Percentiles rank a stretch among this genome's conserved stretches.
phyloP scores from a whole-genome alignment of 2,329 filamentous ascomycete species.

The Stagonosporopsis cucurbitacearum region DNA sequence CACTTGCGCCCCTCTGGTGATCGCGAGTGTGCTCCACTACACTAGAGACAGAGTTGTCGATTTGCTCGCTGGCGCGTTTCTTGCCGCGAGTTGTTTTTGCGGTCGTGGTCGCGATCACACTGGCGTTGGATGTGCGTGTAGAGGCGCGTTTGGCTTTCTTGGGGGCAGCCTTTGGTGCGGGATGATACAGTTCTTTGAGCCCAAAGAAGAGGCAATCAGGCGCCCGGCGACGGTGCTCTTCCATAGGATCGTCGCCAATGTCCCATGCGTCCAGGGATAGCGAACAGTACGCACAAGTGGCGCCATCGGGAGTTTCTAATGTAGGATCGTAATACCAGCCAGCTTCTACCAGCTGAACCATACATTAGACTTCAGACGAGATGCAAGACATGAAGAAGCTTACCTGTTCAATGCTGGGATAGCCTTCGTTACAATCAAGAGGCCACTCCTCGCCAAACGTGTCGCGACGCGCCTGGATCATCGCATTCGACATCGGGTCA shows the following conservation, averaged over 20 bases:
- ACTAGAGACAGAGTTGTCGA: constrained; percentile 15
- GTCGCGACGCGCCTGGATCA: constrained; percentile 77
- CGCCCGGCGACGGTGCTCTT: constrained; percentile 83
- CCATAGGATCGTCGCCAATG: constrained; percentile 85
- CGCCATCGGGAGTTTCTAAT: constrained; percentile 83
- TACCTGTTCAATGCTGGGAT: constrained; percentile 70
- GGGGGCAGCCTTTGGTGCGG: constrained; percentile 26
- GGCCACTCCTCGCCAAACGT: constrained; percentile 91
- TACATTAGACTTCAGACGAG: constrained; percentile 75
- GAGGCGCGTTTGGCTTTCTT: constrained; percentile 38
- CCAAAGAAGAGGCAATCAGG: constrained; percentile 83
- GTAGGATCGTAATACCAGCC: constrained; percentile 95
- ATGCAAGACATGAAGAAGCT: constrained; percentile 40
- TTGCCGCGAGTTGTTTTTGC: constrained; percentile 25
- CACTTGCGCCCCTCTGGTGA: constrained; percentile 27
- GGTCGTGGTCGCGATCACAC: constrained; percentile 19
- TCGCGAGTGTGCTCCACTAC: constrained; percentile 5
- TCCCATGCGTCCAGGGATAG: constrained; percentile 95
- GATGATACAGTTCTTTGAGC: constrained; percentile 64
- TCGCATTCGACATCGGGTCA: constrained; percentile 73
- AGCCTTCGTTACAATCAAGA: constrained; percentile 64
- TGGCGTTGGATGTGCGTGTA: constrained; percentile 34
- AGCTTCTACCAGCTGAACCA: constrained; percentile 85
- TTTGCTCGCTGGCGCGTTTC: constrained; percentile 31
- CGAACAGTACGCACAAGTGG: constrained; percentile 89